These are phyloP conservation scores for Leishmania gerbilli DNA, from an alignment of 208 protist genomes.

Conservation along the genomic window DNA sequence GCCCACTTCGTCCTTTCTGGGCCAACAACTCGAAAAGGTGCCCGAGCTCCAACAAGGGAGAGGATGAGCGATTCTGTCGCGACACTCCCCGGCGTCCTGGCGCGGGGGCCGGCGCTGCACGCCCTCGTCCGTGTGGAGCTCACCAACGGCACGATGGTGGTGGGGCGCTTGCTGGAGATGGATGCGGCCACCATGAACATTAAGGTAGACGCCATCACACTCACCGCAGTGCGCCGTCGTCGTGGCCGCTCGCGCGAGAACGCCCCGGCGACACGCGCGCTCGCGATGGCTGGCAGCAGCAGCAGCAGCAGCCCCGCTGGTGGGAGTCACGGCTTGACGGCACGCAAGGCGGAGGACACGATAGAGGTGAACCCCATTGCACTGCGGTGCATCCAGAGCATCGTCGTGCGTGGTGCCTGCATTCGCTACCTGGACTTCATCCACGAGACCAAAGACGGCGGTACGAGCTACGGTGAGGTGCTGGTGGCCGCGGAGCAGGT, in stretches of 20 bases:
- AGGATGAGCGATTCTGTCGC: constrained; percentile 1
- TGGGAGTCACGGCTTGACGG: not conserved
- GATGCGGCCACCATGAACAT: constrained; percentile 81
- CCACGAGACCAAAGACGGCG: constrained; percentile 43
- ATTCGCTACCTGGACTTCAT: constrained; percentile 75
- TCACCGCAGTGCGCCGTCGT: constrained; percentile 49
- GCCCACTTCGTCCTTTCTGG: not conserved
- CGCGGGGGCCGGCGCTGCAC: constrained; percentile 49
- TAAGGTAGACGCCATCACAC: constrained; percentile 68
- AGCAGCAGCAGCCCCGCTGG: constrained; percentile 8
- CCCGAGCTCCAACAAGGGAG: not conserved
- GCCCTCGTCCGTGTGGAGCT: constrained; percentile 67
- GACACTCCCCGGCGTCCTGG: constrained; percentile 62
- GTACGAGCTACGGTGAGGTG: constrained; percentile 54
- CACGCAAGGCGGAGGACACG: constrained; percentile 3
- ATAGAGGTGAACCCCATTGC: constrained; percentile 48
- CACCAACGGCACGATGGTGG: constrained; percentile 67
- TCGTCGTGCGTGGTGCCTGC: constrained; percentile 67
- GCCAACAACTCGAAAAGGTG: not conserved
- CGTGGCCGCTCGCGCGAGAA: not conserved
- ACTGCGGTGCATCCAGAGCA: constrained; percentile 58
- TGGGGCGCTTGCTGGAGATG: constrained; percentile 66
- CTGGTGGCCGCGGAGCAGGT: constrained; percentile 32
- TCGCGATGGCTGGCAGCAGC: not conserved
- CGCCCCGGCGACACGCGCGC: not conserved